A percentile compares a stretch with the other conserved stretches of the same genome.
These are phyloP conservation scores for Cladosporium colombiae DNA, from an alignment of 2,329 filamentous ascomycete genomes.

Conservation along the genomic window DNA sequence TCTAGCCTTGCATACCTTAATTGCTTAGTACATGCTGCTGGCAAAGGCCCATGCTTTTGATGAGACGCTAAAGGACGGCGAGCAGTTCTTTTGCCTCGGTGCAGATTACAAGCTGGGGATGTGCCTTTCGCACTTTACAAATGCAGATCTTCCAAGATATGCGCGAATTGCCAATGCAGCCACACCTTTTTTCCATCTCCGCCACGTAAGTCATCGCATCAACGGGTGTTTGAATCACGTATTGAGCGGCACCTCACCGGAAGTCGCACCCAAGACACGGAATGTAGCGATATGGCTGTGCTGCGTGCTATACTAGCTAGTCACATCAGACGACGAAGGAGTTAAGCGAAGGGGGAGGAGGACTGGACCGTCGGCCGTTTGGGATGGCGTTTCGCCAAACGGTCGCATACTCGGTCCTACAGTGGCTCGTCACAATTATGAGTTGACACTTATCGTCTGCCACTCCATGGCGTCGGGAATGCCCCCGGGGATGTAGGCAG, in stretches of 20 bases:
- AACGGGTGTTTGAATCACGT: neutral
- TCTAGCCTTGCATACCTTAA: neutral
- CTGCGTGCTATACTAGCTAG: neutral
- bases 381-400: neutral
- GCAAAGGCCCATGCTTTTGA: constrained; percentile 2
- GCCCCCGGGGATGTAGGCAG: neutral
- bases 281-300: neutral
- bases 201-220: neutral
- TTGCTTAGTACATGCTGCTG: neutral
- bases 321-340: neutral
- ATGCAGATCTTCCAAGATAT: neutral
- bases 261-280: neutral
- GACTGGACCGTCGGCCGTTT: neutral
- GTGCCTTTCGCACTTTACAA: neutral
- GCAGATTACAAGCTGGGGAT: neutral
- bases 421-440: neutral
- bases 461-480: neutral
- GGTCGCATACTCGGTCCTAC: neutral
- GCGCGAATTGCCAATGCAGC: neutral
- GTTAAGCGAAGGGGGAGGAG: neutral
- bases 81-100: neutral
- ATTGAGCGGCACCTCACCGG: neutral
- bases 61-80: constrained; percentile 2
- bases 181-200: neutral
- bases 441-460: neutral